A percentile compares a stretch with the other conserved stretches of the same genome.
phyloP scores from a whole-genome alignment of 805 yeast species.

The Wickerhamiella vanderwaltii region DNA sequence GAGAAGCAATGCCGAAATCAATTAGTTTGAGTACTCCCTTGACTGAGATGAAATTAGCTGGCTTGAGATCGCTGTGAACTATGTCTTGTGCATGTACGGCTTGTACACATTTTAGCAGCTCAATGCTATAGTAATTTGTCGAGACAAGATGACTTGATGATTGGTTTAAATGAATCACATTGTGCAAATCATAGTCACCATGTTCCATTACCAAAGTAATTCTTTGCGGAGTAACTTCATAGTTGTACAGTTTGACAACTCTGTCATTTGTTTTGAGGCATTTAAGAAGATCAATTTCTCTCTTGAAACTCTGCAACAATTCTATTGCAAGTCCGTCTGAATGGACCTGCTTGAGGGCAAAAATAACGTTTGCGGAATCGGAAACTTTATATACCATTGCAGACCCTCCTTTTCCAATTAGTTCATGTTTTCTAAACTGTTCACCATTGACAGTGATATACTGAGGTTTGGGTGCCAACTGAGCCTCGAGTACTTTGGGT shows the following conservation, averaged over 20 bases:
- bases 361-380: conserved; percentile 40
- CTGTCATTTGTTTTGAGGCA: conserved; percentile 48
- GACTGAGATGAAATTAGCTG: conserved; percentile 44
- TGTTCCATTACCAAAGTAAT: conserved; percentile 80
- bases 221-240: conserved; percentile 50
- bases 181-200: conserved; percentile 83
- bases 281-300: conserved; percentile 68
- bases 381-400: conserved; percentile 80
- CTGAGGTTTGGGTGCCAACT: too few relatives aligned
- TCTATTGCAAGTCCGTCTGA: conserved; percentile 65
- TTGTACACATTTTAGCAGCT: conserved; percentile 66
- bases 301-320: conserved; percentile 68
- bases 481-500: too few relatives aligned
- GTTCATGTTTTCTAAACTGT: conserved; percentile 60
- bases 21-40: conserved; percentile 73
- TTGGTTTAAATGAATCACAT: conserved; percentile 50
- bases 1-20: conserved; percentile 80
- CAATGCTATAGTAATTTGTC: conserved; percentile 66
- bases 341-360: conserved; percentile 70
- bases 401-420: conserved; percentile 83
- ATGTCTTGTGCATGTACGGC: conserved; percentile 82
- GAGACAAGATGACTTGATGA: conserved; percentile 54
- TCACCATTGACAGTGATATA: conserved; percentile 38
- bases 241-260: conserved; percentile 66
- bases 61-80: conserved; percentile 70